These are phyloP conservation scores for Scorias spongiosa DNA, from an alignment of 2,329 filamentous ascomycete species.

Conservation along the genomic window DNA sequence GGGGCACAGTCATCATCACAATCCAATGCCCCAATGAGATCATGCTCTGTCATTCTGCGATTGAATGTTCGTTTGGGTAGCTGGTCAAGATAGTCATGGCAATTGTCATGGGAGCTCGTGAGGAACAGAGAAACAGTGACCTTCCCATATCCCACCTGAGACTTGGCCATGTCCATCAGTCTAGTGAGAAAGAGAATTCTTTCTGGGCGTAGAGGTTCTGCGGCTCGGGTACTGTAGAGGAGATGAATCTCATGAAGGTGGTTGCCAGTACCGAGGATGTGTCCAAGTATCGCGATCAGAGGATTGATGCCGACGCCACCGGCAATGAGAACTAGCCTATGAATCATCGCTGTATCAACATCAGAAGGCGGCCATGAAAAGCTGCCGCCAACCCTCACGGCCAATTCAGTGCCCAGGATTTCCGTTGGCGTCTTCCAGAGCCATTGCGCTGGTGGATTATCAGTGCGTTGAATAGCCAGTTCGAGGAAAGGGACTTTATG, in stretches of 20 bases:
- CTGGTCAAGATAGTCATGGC: background rate
- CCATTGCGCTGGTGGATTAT: conserved; percentile 61
- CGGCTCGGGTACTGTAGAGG: conserved; percentile 45
- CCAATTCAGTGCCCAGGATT: conserved; percentile 44
- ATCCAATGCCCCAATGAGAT: conserved; percentile 25
- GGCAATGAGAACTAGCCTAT: conserved; percentile 57
- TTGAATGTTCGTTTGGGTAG: conserved; percentile 17
- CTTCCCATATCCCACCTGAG: conserved; percentile 2
- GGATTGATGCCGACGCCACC: conserved; percentile 77
- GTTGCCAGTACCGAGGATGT: conserved; percentile 25
- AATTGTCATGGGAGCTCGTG: conserved; percentile 11
- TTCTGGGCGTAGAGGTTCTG: conserved; percentile 13
- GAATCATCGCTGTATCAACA: conserved; percentile 29
- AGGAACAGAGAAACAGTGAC: conserved; percentile 18
- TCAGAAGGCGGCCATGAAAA: conserved; percentile 61
- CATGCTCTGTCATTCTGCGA: conserved; percentile 16
- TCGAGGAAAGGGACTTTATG: conserved; percentile 44
- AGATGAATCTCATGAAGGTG: conserved; percentile 37
- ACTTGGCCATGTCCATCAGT: conserved; percentile 20
- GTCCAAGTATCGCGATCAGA: conserved; percentile 56
- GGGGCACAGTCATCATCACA: conserved; percentile 9
- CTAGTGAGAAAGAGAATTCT: conserved; percentile 34
- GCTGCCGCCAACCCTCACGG: conserved; percentile 61
- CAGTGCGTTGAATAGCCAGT: conserved; percentile 59
- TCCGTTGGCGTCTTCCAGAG: conserved; percentile 46